Evolutionary conservation across 345 rosid species (phyloP).

Genomic region (Salix arbutifolia): DNA sequence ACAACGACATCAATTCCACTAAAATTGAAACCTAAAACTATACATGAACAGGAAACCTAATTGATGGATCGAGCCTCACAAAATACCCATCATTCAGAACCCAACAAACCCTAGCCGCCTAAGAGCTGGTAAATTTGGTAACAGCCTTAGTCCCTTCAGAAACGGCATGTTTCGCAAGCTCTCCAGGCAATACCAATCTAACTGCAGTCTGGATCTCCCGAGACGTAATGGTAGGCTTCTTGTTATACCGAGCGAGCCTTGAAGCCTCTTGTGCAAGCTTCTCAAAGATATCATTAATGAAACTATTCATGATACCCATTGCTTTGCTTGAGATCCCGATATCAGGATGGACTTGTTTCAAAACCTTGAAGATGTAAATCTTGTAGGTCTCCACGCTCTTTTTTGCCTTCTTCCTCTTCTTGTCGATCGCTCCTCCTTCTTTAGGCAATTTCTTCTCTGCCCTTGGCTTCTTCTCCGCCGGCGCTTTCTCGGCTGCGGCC

Average conservation of each 20-base stretch:
- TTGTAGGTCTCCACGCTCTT: conserved; percentile 26
- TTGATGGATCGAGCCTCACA: background rate
- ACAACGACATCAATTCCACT: background rate
- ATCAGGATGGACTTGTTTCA: conserved; percentile 27
- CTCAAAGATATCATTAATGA: conserved; percentile 26
- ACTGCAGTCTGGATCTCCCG: conserved; percentile 29
- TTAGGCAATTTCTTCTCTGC: conserved; percentile 24
- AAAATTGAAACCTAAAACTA: background rate
- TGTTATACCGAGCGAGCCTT: conserved; percentile 21
- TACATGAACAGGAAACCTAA: background rate
- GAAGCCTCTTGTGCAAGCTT: conserved; percentile 22
- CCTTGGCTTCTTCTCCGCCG: conserved; percentile 26
- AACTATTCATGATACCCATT: conserved; percentile 28
- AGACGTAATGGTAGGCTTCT: conserved; percentile 26
- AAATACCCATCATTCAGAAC: background rate
- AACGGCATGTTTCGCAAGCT: conserved; percentile 26
- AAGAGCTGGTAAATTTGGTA: conserved; percentile 28
- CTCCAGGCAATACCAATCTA: conserved; percentile 16
- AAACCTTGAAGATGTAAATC: conserved; percentile 24
- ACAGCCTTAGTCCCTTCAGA: conserved; percentile 27
- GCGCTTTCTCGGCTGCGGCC: conserved; percentile 10
- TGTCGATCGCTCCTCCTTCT: conserved; percentile 19
- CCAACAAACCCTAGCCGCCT: background rate
- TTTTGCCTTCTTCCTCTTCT: conserved; percentile 27
- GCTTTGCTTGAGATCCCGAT: conserved; percentile 27